These are phyloP conservation scores for Saraca asoca DNA, from an alignment of 331 rosid genomes.

Conservation along the genomic window DNA sequence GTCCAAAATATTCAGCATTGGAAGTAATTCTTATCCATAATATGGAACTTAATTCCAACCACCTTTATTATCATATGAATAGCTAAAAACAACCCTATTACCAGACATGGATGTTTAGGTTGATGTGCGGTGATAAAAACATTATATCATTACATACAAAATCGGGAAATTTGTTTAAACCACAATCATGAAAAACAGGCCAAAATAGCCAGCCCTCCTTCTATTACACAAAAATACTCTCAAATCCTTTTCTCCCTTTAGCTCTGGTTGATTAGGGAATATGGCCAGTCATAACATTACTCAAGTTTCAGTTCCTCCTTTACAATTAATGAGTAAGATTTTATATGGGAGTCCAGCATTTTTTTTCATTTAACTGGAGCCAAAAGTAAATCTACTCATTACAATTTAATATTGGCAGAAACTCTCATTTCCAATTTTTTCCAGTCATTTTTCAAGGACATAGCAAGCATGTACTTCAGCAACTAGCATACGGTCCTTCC, in stretches of 20 bases:
- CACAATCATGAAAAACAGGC: conserved; percentile 36
- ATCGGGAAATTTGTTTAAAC: conserved; percentile 35
- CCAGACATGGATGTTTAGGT: background rate
- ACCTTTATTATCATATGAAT: no score
- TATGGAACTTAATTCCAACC: no score
- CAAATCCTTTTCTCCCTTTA: conserved; percentile 34
- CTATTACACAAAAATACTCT: conserved; percentile 24
- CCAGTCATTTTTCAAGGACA: conserved; percentile 27
- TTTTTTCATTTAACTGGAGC: conserved; percentile 19
- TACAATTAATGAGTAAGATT: conserved; percentile 31
- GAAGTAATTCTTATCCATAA: no score
- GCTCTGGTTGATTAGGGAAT: conserved; percentile 28
- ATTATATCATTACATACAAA: conserved; percentile 43
- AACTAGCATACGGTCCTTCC: conserved; percentile 91
- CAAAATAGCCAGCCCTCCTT: conserved; percentile 39
- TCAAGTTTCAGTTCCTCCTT: conserved; percentile 31
- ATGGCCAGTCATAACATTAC: conserved; percentile 31
- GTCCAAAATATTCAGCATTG: no score
- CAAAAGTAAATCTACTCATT: conserved; percentile 35
- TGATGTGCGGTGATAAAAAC: conserved; percentile 24
- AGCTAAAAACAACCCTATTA: no score
- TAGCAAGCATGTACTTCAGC: conserved; percentile 32
- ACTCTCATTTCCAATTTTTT: conserved; percentile 29
- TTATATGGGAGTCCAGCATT: conserved; percentile 28
- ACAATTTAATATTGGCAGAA: conserved; percentile 29